These are phyloP conservation scores for Metschnikowia bowlesiae DNA, from an alignment of 805 yeast genomes.

Conservation along the genomic window DNA sequence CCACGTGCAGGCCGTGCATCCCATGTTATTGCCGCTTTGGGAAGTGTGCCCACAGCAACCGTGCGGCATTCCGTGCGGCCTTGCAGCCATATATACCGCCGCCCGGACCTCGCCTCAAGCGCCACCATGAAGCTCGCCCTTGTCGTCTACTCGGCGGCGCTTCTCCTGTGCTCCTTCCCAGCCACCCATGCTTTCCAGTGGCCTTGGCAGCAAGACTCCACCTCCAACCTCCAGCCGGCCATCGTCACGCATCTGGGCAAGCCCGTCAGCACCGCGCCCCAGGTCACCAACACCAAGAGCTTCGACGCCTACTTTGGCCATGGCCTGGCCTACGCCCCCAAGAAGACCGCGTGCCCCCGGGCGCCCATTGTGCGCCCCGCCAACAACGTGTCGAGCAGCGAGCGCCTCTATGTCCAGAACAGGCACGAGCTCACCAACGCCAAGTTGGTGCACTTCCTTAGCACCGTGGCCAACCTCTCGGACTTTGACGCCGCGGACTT, in stretches of 20 bases:
- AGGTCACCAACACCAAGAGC: constrained; percentile 1
- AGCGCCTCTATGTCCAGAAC: constrained; percentile 22
- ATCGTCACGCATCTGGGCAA: constrained; percentile 1
- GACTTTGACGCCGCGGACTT: constrained; percentile 32
- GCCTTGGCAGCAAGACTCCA: constrained; percentile 20
- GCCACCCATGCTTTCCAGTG: constrained; percentile 14
- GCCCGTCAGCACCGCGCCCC: background rate
- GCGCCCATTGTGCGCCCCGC: constrained; percentile 27
- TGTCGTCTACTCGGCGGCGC: background rate
- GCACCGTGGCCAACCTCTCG: constrained; percentile 25
- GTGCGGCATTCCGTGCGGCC: background rate
- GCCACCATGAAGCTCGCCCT: background rate
- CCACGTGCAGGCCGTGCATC: too few relatives aligned
- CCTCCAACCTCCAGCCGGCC: constrained; percentile 7
- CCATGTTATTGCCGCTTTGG: background rate
- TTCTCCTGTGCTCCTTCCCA: too few relatives aligned
- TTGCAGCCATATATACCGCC: background rate
- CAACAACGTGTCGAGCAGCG: constrained; percentile 19
- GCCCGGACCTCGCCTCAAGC: too few relatives aligned
- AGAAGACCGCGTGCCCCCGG: constrained; percentile 28
- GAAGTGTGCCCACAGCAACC: background rate
- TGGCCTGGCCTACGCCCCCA: constrained; percentile 29
- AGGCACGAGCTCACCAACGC: constrained; percentile 29
- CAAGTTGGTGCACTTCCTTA: constrained; percentile 25
- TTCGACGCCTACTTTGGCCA: constrained; percentile 5